Evolutionary conservation across 2,329 filamentous ascomycete species (phyloP).

Genomic region (Pseudopyricularia javanii): DNA sequence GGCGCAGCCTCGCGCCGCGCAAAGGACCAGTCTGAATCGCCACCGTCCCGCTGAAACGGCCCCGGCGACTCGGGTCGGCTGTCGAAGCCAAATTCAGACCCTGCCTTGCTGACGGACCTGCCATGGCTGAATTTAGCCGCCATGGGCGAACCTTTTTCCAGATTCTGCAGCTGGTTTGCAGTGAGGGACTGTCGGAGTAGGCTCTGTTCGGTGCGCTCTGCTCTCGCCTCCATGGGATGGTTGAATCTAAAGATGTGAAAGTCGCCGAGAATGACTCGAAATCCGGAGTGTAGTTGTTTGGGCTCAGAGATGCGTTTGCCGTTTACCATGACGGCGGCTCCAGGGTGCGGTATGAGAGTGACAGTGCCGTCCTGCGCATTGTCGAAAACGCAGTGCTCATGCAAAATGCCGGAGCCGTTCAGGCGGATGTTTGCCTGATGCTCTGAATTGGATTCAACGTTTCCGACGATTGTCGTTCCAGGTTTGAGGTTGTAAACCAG

Average conservation of each 20-base stretch:
- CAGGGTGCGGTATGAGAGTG: constrained; percentile 78
- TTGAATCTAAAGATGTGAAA: constrained; percentile 99
- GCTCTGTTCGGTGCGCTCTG: constrained; percentile 81
- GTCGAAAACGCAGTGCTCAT: constrained; percentile 89
- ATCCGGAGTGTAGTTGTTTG: constrained; percentile 78
- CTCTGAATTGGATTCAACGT: constrained; percentile 71
- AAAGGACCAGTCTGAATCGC: constrained; percentile 90
- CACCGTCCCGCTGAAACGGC: constrained; percentile 47
- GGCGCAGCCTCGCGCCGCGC: constrained; percentile 87
- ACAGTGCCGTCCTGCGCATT: constrained; percentile 78
- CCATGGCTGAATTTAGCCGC: constrained; percentile 59
- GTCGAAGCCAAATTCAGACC: constrained; percentile 67
- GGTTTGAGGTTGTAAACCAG: constrained; percentile 97
- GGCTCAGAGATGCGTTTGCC: constrained; percentile 80
- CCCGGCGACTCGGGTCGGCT: constrained; percentile 72
- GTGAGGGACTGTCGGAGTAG: constrained; percentile 73
- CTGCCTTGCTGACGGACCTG: constrained; percentile 63
- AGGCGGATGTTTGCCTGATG: constrained; percentile 77
- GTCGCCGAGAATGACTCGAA: constrained; percentile 88
- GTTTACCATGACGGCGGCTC: constrained; percentile 97
- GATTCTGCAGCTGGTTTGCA: constrained; percentile 43
- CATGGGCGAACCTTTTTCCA: constrained; percentile 45
- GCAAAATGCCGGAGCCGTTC: constrained; percentile 85
- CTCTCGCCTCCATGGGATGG: constrained; percentile 88
- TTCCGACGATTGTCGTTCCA: constrained; percentile 85